Conservation (phyloP, 768 basidiomycete genomes). For the Tricholomella constricta region DNA sequence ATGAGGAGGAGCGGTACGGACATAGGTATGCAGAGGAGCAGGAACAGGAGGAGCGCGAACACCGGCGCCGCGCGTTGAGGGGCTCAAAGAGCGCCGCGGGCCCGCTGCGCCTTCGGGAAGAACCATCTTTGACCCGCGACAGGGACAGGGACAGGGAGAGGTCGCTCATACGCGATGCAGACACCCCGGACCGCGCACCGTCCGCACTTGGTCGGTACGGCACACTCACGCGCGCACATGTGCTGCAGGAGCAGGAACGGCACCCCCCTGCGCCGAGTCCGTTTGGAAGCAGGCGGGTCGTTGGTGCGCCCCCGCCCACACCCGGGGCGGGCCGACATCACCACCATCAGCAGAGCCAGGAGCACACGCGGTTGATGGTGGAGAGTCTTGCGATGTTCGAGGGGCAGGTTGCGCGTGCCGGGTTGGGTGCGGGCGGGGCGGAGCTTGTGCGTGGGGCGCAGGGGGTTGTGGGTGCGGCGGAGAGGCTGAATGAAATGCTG, state of each 20-base stretch:
- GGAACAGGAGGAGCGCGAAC: neutral
- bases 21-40: neutral
- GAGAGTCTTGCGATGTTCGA: conserved; percentile 75
- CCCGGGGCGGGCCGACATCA: conserved; percentile 18
- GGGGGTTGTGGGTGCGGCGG: conserved; percentile 63
- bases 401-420: conserved; percentile 56
- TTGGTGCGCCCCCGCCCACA: conserved; percentile 12
- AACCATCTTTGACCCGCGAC: no score
- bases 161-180: conserved; percentile 7
- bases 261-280: conserved; percentile 25
- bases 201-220: conserved; percentile 24
- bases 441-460: conserved; percentile 67
- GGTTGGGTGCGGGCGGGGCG: conserved; percentile 31
- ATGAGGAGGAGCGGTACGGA: neutral
- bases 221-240: conserved; percentile 10
- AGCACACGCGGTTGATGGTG: conserved; percentile 71
- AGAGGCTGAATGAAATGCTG: conserved; percentile 64
- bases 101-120: conserved; percentile 1
- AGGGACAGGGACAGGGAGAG: conserved; percentile 4
- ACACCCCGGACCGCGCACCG: conserved; percentile 15
- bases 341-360: conserved; percentile 34
- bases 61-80: neutral
- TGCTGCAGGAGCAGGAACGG: neutral
- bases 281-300: conserved; percentile 23
- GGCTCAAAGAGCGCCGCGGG: conserved; percentile 11